Evolutionary conservation across 257 asterid genomes (phyloP).

Genomic region (Plantago ovata): DNA sequence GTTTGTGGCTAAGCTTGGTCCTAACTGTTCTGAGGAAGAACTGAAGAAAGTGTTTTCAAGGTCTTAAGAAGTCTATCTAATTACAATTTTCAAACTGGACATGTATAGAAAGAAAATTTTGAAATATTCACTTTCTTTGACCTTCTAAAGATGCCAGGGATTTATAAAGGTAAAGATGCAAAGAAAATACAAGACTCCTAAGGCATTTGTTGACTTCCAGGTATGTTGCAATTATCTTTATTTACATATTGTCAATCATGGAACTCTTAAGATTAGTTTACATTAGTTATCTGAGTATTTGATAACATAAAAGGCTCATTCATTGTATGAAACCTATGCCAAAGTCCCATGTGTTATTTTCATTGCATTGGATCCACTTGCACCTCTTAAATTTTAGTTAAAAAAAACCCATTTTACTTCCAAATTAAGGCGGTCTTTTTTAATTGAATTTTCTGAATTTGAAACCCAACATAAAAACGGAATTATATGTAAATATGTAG

Average conservation of each 20-base stretch:
- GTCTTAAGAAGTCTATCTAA: slow-evolving; percentile 29
- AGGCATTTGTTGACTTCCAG: slow-evolving; percentile 96
- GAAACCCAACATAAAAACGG: no score
- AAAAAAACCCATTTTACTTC: not conserved
- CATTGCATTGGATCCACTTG: no score
- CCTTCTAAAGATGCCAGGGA: slow-evolving; percentile 62
- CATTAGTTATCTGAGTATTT: not conserved
- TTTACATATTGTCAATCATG: slow-evolving; percentile 8
- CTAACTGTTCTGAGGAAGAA: slow-evolving; percentile 79
- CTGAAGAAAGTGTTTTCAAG: slow-evolving; percentile 75
- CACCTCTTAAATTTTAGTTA: no score
- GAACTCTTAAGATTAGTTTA: slow-evolving; percentile 6
- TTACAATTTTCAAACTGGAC: not conserved
- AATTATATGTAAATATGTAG: no score
- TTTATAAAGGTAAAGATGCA: slow-evolving; percentile 92
- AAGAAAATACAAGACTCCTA: slow-evolving; percentile 93
- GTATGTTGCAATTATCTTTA: slow-evolving; percentile 30
- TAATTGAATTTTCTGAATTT: no score
- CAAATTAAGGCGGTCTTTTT: not conserved
- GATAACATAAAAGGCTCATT: not conserved
- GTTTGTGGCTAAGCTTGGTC: slow-evolving; percentile 90
- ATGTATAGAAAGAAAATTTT: not conserved
- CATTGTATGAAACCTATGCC: no score
- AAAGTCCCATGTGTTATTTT: no score
- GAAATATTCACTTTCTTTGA: slow-evolving; percentile 2